A percentile compares a stretch with the other conserved stretches of the same genome.
phyloP scores from a whole-genome alignment of 352 stramenopile species.

The Phytophthora colocasiae region DNA sequence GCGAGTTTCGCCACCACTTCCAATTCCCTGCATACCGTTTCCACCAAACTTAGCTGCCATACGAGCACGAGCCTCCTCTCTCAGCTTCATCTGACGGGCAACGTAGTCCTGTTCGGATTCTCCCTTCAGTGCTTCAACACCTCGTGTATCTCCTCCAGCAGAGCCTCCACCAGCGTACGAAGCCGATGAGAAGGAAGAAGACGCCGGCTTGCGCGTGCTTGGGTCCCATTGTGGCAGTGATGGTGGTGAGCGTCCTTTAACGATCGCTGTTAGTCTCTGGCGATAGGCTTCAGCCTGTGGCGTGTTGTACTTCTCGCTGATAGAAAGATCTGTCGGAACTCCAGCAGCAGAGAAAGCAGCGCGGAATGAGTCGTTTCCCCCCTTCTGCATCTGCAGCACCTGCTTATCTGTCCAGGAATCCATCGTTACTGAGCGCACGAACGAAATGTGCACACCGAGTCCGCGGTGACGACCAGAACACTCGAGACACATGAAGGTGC shows the following conservation, averaged over 20 bases:
- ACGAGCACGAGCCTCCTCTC: conserved; percentile 76
- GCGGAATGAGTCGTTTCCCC: conserved; percentile 80
- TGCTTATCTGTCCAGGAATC: conserved; percentile 91
- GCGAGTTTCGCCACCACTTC: conserved; percentile 69
- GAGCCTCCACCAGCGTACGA: conserved; percentile 35
- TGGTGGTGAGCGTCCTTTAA: conserved; percentile 56
- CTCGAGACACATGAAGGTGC: conserved; percentile 96
- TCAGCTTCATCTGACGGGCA: conserved; percentile 71
- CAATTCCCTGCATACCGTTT: conserved; percentile 83
- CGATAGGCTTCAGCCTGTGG: conserved; percentile 82
- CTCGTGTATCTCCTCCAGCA: conserved; percentile 56
- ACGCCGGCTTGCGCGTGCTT: conserved; percentile 45
- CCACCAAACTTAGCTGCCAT: conserved; percentile 85
- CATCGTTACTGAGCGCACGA: conserved; percentile 91
- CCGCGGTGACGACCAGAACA: conserved; percentile 93
- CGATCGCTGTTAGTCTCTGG: conserved; percentile 61
- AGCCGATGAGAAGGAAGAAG: conserved; percentile 46
- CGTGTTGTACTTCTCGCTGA: conserved; percentile 88
- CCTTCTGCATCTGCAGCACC: conserved; percentile 85
- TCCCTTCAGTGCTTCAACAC: conserved; percentile 83
- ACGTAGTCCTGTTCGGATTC: conserved; percentile 85
- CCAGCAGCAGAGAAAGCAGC: conserved; percentile 64
- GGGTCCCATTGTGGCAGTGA: conserved; percentile 77
- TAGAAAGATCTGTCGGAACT: conserved; percentile 77
- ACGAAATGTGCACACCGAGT: conserved; percentile 94